These are phyloP conservation scores for Juglanconis juglandina DNA, from an alignment of 2,329 filamentous ascomycete genomes.

Conservation along the genomic window DNA sequence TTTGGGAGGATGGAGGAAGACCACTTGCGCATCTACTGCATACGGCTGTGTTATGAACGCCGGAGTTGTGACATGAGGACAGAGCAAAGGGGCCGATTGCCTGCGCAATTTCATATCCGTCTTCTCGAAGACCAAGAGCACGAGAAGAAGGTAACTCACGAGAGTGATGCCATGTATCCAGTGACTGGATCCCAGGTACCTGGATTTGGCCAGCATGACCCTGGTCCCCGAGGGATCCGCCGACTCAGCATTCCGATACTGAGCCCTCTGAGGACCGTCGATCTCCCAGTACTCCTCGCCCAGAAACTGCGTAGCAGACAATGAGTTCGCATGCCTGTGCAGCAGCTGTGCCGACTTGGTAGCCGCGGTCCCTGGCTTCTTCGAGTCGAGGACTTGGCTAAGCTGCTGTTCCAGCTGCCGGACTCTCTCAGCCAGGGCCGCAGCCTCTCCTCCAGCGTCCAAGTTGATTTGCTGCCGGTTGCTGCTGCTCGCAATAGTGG, in stretches of 20 bases:
- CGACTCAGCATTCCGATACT: conserved; percentile 10
- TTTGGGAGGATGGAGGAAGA: too few species aligned
- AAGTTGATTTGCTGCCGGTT: conserved; percentile 20
- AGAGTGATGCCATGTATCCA: conserved; percentile 49
- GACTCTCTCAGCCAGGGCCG: conserved; percentile 37
- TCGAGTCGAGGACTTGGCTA: conserved; percentile 21
- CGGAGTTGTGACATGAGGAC: too few species aligned
- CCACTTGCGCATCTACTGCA: too few species aligned
- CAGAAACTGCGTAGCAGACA: conserved; percentile 35
- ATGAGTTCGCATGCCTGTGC: conserved; percentile 41
- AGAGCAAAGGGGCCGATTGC: too few species aligned
- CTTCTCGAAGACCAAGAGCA: not conserved
- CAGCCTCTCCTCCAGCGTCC: conserved; percentile 27
- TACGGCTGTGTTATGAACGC: too few species aligned
- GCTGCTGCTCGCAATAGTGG: not conserved
- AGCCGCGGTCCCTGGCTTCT: conserved; percentile 13
- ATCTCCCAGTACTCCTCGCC: conserved; percentile 22
- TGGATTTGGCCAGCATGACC: conserved; percentile 49
- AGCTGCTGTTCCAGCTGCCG: conserved; percentile 43
- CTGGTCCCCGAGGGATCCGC: conserved; percentile 27
- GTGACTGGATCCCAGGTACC: conserved; percentile 55
- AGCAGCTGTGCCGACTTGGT: conserved; percentile 31
- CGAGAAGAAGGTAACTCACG: conserved; percentile 30
- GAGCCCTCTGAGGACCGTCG: not conserved
- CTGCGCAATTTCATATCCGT: too few species aligned